phyloP scores from a whole-genome alignment of 106 monocot genomes.

The Apostasia shenzhenica region DNA sequence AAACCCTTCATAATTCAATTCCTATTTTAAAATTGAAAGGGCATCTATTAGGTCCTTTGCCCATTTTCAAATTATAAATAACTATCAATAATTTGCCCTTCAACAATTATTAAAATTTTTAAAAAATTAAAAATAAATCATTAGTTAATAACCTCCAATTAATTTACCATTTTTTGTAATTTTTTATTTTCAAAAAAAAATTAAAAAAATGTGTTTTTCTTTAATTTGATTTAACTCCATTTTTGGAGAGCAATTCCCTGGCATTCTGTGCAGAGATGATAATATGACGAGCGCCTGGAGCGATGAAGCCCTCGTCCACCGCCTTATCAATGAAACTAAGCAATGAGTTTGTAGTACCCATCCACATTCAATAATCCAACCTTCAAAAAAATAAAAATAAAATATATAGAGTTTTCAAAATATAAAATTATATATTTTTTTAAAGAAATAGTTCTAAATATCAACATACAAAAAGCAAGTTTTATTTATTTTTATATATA shows the following conservation, averaged over 20 bases:
- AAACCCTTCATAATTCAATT: no score
- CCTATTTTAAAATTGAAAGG: no score
- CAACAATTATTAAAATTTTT: neutral
- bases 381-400: no score
- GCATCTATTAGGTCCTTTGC: neutral
- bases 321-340: slow-evolving; percentile 53
- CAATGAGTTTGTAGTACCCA: slow-evolving; percentile 54
- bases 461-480: no score
- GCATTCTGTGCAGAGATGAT: slow-evolving; percentile 35
- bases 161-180: neutral
- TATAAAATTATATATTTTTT: no score
- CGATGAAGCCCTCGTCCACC: slow-evolving; percentile 47
- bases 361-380: slow-evolving; percentile 62
- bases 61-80: no score
- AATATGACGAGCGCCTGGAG: slow-evolving; percentile 33
- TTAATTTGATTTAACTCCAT: slow-evolving; percentile 21
- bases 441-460: no score
- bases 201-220: neutral
- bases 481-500: no score
- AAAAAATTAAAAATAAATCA: slow-evolving; percentile 14
- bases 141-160: slow-evolving; percentile 4
- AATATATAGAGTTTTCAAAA: no score
- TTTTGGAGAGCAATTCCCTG: slow-evolving; percentile 28
- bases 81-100: neutral
- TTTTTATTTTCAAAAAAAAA: neutral